Percentiles rank a stretch among this genome's conserved stretches.
phyloP scores from a whole-genome alignment of 1,139 yeast genomes.

The Scheffersomyces stambukii region DNA sequence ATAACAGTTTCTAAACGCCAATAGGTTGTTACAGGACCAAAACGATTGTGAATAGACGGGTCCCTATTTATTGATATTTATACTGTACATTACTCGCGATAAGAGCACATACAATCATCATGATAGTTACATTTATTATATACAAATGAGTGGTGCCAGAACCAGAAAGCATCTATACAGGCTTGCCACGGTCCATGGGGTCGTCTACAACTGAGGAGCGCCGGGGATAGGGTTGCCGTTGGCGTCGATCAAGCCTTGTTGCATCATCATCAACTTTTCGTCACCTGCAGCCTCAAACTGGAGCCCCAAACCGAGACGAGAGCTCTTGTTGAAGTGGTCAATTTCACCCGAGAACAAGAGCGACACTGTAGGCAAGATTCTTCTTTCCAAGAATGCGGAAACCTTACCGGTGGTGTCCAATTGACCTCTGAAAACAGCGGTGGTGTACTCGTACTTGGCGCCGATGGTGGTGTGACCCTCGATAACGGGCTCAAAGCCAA shows the following conservation, averaged over 20 bases:
- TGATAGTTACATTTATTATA: no score
- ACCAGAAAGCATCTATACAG: no score
- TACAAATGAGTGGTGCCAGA: no score
- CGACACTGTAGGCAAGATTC: constrained; percentile 88
- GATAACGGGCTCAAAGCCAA: constrained; percentile 73
- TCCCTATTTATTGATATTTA: no score
- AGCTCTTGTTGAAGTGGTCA: constrained; percentile 81
- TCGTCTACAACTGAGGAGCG: constrained; percentile 56
- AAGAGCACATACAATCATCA: no score
- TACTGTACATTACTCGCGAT: no score
- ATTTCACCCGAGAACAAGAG: constrained; percentile 86
- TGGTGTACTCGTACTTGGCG: constrained; percentile 97
- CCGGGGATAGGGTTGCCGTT: constrained; percentile 83
- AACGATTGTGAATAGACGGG: no score
- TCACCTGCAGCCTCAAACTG: constrained; percentile 94
- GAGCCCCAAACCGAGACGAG: constrained; percentile 88
- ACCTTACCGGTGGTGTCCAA: constrained; percentile 90
- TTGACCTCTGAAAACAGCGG: constrained; percentile 93
- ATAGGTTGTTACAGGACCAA: constrained; percentile 4
- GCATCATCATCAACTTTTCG: constrained; percentile 74
- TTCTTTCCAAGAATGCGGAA: constrained; percentile 85
- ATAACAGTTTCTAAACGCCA: constrained; percentile 2
- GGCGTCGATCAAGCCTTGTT: constrained; percentile 75
- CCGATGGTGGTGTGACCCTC: constrained; percentile 94
- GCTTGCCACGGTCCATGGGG: no score